These are phyloP conservation scores for Fusarium austroafricanum DNA, from an alignment of 2,329 filamentous ascomycete species.

Conservation along the genomic window DNA sequence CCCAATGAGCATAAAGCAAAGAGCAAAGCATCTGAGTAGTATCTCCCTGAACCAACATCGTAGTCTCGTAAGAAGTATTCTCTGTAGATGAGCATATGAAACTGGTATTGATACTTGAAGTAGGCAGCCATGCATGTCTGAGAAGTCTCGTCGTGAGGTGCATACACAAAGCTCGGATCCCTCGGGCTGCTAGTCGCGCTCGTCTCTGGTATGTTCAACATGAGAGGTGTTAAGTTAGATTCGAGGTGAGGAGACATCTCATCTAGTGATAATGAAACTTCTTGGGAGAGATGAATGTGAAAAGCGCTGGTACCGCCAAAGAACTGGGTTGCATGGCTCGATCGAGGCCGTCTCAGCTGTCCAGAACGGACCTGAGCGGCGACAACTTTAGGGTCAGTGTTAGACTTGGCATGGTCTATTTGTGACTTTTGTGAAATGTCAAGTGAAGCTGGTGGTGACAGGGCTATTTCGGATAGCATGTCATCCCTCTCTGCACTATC, in stretches of 20 bases:
- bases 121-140: conserved; percentile 60
- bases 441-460: conserved; percentile 38
- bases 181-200: conserved; percentile 36
- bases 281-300: conserved; percentile 52
- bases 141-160: conserved; percentile 58
- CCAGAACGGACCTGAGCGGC: conserved; percentile 50
- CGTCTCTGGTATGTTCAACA: conserved; percentile 16
- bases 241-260: conserved; percentile 29
- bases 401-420: conserved; percentile 40
- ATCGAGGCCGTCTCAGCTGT: conserved; percentile 54
- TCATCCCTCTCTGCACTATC: conserved; percentile 54
- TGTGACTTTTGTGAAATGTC: conserved; percentile 25
- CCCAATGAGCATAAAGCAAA: conserved; percentile 63
- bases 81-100: conserved; percentile 62
- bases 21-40: conserved; percentile 62
- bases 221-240: conserved; percentile 16
- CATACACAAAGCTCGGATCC: conserved; percentile 50
- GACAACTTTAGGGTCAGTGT: conserved; percentile 47
- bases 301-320: conserved; percentile 62
- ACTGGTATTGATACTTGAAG: conserved; percentile 61
- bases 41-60: conserved; percentile 57
- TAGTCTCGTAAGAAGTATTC: conserved; percentile 64
- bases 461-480: conserved; percentile 55
- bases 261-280: conserved; percentile 39
- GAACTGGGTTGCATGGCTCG: conserved; percentile 58